phyloP scores from a whole-genome alignment of 169 alveolate species.

The Cryptosporidium andersoni region DNA sequence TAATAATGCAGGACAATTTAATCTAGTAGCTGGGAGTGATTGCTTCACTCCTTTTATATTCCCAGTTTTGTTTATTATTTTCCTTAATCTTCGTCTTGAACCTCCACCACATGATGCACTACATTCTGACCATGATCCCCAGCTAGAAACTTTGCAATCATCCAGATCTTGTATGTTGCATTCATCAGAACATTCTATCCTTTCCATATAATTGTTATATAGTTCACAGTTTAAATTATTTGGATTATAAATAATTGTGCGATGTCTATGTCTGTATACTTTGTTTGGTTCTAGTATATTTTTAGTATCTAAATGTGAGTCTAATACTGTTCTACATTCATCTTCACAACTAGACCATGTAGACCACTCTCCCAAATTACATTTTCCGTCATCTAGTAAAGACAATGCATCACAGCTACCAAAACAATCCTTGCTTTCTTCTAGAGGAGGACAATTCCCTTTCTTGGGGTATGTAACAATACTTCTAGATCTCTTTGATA shows the following conservation, averaged over 20 bases:
- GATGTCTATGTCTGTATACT: conserved; percentile 16
- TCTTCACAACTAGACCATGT: conserved; percentile 75
- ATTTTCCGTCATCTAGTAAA: background rate
- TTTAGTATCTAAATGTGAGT: background rate
- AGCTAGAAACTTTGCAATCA: conserved; percentile 57
- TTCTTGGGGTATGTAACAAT: conserved; percentile 20
- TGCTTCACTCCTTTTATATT: background rate
- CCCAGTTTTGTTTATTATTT: conserved; percentile 10
- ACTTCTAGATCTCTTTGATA: conserved; percentile 44
- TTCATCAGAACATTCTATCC: conserved; percentile 5
- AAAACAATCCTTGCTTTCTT: conserved; percentile 37
- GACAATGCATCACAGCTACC: conserved; percentile 23
- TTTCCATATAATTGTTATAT: conserved; percentile 29
- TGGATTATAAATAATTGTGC: conserved; percentile 29
- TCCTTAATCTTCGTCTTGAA: conserved; percentile 42
- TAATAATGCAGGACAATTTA: conserved; percentile 32
- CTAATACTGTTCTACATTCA: conserved; percentile 53
- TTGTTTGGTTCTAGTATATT: background rate
- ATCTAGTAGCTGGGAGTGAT: background rate
- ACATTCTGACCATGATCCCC: conserved; percentile 70
- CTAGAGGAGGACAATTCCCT: conserved; percentile 38
- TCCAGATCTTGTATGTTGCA: background rate
- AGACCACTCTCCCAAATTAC: conserved; percentile 77
- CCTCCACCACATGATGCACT: conserved; percentile 69
- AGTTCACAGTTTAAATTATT: conserved; percentile 11